Evolutionary conservation across 2,329 filamentous ascomycete species (phyloP).

Genomic region (Didymella lethalis): DNA sequence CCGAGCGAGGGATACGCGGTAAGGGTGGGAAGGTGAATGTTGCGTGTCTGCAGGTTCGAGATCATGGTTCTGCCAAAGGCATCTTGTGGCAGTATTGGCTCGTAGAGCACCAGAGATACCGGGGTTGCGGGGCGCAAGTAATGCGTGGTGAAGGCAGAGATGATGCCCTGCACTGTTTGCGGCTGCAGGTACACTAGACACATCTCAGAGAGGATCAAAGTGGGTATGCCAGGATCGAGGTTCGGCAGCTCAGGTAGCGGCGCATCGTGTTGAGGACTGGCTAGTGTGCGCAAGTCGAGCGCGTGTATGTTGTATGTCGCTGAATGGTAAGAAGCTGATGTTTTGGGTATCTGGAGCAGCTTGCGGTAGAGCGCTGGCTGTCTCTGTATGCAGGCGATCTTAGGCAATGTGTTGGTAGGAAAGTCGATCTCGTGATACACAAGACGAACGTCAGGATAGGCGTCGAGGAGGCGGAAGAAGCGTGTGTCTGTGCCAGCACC

Average conservation of each 20-base stretch:
- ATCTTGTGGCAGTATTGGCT: slow-evolving; percentile 84
- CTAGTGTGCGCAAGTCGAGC: slow-evolving; percentile 73
- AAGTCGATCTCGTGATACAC: slow-evolving; percentile 96
- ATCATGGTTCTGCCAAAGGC: slow-evolving; percentile 93
- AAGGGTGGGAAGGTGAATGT: slow-evolving; percentile 85
- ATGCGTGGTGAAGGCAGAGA: slow-evolving; percentile 55
- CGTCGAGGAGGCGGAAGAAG: slow-evolving; percentile 75
- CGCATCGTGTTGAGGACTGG: slow-evolving; percentile 30
- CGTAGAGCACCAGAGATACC: slow-evolving; percentile 78
- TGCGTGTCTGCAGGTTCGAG: slow-evolving; percentile 81
- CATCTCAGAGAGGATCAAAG: slow-evolving; percentile 90
- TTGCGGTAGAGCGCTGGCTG: slow-evolving; percentile 42
- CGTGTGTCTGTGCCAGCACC: slow-evolving; percentile 95
- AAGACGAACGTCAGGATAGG: slow-evolving; percentile 56
- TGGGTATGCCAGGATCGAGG: slow-evolving; percentile 70
- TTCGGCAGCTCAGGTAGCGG: slow-evolving; percentile 46
- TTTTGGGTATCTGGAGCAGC: slow-evolving; percentile 29
- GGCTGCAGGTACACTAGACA: slow-evolving; percentile 88
- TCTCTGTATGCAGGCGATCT: slow-evolving; percentile 59
- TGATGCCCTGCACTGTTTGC: slow-evolving; percentile 67
- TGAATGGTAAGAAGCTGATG: slow-evolving; percentile 56
- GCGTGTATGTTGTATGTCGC: slow-evolving; percentile 63
- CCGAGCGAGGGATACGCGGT: slow-evolving; percentile 72
- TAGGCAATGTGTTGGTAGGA: slow-evolving; percentile 72
- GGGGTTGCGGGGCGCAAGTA: slow-evolving; percentile 56